Conservation (phyloP, 2,329 filamentous ascomycete species). For the Botrytis hyacinthi region DNA sequence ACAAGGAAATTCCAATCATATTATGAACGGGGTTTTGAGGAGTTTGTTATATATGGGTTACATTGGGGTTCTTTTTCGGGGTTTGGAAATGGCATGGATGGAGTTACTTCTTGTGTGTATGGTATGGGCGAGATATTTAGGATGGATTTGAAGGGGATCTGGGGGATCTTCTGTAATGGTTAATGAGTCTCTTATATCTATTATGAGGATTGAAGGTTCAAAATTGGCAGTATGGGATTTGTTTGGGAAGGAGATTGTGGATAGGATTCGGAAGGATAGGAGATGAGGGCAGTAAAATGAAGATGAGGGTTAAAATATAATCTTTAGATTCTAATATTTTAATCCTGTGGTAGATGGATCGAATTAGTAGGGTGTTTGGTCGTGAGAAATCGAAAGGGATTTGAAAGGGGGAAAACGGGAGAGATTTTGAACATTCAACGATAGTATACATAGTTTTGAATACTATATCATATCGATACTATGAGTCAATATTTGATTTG, state of each 20-base stretch:
- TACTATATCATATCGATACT: background rate
- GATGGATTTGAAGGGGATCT: background rate
- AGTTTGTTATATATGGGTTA: background rate
- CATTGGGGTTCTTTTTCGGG: background rate
- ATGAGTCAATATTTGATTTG: background rate
- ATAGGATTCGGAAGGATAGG: background rate
- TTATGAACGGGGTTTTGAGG: background rate
- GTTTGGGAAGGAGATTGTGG: background rate
- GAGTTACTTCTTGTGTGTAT: background rate
- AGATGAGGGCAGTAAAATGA: background rate
- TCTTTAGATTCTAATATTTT: background rate
- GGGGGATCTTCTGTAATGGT: background rate
- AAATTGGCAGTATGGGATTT: background rate
- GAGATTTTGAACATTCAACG: background rate
- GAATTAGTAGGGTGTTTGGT: background rate
- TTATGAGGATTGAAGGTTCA: background rate
- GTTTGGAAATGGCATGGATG: background rate
- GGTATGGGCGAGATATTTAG: background rate
- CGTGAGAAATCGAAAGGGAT: background rate
- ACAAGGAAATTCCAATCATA: background rate
- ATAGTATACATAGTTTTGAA: background rate
- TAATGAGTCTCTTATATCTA: conserved; percentile 17
- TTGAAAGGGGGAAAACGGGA: background rate
- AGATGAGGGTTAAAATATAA: background rate
- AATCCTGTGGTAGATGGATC: background rate